A percentile compares a stretch with the other conserved stretches of the same genome.
These are phyloP conservation scores for Xylariales sp. DNA, from an alignment of 2,329 filamentous ascomycete species.

Conservation along the genomic window DNA sequence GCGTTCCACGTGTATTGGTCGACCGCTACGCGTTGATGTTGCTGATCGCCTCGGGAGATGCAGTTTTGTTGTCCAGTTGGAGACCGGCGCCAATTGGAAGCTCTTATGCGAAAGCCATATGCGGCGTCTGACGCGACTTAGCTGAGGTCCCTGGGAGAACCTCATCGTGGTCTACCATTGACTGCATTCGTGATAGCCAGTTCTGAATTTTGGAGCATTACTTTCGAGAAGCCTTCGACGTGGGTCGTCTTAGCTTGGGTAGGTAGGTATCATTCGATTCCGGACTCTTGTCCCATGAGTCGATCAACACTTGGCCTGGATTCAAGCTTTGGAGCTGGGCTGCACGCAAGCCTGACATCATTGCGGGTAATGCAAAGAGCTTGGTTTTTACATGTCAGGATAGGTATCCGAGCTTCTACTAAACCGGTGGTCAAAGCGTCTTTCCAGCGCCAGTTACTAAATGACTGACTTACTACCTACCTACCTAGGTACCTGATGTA, in stretches of 20 bases:
- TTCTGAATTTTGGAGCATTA: too few species aligned
- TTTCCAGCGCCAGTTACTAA: too few species aligned
- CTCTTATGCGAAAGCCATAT: not conserved
- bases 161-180: conserved; percentile 8
- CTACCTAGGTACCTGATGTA: too few species aligned
- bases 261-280: not conserved
- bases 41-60: conserved; percentile 5
- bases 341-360: conserved; percentile 6
- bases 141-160: not conserved
- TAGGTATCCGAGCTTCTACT: too few species aligned
- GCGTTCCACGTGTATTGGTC: not conserved
- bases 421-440: too few species aligned
- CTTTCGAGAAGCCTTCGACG: too few species aligned
- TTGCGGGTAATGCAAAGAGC: not conserved
- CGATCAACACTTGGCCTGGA: not conserved
- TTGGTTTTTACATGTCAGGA: not conserved
- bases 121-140: conserved; percentile 4
- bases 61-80: conserved; percentile 6
- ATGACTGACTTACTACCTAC: too few species aligned
- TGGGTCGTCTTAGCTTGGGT: not conserved
- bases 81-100: conserved; percentile 9
- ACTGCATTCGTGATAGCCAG: not conserved
- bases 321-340: not conserved
- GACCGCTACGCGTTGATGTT: not conserved
- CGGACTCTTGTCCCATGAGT: not conserved